phyloP scores from a whole-genome alignment of 345 rosid genomes.

The Isatis tinctoria region DNA sequence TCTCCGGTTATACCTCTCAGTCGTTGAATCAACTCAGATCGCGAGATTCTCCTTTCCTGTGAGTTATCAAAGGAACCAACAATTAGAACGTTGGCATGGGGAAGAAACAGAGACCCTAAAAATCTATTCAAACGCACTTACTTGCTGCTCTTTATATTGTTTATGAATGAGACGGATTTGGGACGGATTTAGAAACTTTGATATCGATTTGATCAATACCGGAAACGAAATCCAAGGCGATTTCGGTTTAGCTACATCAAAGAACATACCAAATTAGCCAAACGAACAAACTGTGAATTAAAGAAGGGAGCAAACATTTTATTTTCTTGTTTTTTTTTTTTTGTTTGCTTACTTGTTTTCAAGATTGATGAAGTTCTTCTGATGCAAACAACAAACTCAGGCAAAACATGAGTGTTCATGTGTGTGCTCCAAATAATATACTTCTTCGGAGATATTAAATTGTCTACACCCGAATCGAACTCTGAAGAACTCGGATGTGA shows the following conservation, averaged over 20 bases:
- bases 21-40: constrained; percentile 46
- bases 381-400: constrained; percentile 56
- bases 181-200: constrained; percentile 40
- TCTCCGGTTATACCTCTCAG: constrained; percentile 64
- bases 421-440: constrained; percentile 63
- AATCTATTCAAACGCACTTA: constrained; percentile 18
- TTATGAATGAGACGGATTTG: constrained; percentile 37
- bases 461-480: constrained; percentile 71
- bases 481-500: constrained; percentile 50
- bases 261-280: background rate
- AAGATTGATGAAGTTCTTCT: constrained; percentile 42
- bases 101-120: background rate
- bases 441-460: constrained; percentile 39
- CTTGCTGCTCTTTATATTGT: constrained; percentile 40
- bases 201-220: constrained; percentile 44
- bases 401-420: constrained; percentile 65
- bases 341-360: constrained; percentile 28
- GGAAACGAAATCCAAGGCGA: constrained; percentile 73
- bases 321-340: background rate
- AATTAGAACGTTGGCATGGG: background rate
- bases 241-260: constrained; percentile 34
- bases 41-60: constrained; percentile 57
- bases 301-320: background rate
- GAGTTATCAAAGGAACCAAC: background rate
- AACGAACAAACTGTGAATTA: background rate